Evolutionary conservation across 331 rosid species (phyloP), one percentile per base, ranked within the genome.

Genomic region (Stylosanthes scabra): DNA sequence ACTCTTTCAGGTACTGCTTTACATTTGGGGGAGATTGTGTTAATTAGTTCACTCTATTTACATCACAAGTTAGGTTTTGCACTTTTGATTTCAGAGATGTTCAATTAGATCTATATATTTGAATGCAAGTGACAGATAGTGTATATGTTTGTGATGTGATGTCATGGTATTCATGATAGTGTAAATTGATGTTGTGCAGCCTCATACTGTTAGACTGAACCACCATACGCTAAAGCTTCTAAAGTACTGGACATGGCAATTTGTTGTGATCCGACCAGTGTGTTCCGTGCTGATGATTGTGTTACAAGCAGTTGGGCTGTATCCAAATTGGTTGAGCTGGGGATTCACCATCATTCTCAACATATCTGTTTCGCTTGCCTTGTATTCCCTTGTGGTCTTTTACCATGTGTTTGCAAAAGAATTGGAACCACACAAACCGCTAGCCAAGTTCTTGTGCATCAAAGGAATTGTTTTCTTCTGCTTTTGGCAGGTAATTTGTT

Each of bases 381-480:
- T 91, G 87, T 91, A 95, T 79, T 90, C 99, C 74, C 91, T 95
- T 37, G 97, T 90, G 70, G 13, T 91, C 70, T 95, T 95, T 81
- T 91, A 91, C 86, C 99, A 91, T 79, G 86, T 91, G 46, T 95
- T 95, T 83, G 97, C 97, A 9, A 95, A 91, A 88, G 97, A 95
- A 80, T 83, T 91, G 67, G 87, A 69, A 73, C 97, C 97, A 3
- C 99, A 95, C 86, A 91, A 87, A n/a, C 97, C 99, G 58, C 91
- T 94, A 42, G 87, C 99, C n/a, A 94, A 94, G 77, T 94, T 94
- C 77, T 11, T 94, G 81, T 94, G 99, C 87, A 84, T 94, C 89
- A 91, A 91, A 84, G 99, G 99, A 72, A 90, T 94, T 55, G 97
- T 94, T 79, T 94, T 94, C 97, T 91, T 94, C 89, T 84, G 96